Conservation (phyloP, 208 protist genomes). For the Leishmania tarentolae region DNA sequence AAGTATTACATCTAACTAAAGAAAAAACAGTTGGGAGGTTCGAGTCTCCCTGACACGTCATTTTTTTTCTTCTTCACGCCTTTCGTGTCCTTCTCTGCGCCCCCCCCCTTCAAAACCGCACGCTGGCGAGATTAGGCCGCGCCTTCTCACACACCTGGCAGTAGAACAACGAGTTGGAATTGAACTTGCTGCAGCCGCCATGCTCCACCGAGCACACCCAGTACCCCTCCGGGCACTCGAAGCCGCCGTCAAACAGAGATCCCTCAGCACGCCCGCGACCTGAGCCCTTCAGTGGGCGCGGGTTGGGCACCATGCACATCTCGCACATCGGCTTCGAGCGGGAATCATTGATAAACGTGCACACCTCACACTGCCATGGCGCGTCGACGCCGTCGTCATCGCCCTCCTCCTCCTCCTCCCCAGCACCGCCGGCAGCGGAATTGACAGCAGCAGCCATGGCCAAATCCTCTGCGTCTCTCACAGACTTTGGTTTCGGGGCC, state of each 20-base stretch:
- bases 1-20: background rate
- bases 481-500: constrained; percentile 29
- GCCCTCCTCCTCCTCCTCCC: constrained; percentile 17
- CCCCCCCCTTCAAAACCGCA: constrained; percentile 54
- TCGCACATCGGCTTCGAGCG: constrained; percentile 39
- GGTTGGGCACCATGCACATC: constrained; percentile 59
- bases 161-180: constrained; percentile 80
- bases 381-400: constrained; percentile 42
- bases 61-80: background rate
- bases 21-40: background rate
- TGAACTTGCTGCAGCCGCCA: constrained; percentile 89
- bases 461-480: constrained; percentile 18
- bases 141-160: constrained; percentile 85
- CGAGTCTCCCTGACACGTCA: background rate
- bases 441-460: constrained; percentile 1
- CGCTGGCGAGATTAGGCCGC: constrained; percentile 63
- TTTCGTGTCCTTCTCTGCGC: background rate
- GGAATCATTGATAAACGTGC: constrained; percentile 68
- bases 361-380: constrained; percentile 57
- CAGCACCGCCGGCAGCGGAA: background rate
- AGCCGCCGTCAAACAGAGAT: constrained; percentile 16
- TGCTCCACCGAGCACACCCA: constrained; percentile 85
- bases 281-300: constrained; percentile 29
- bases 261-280: background rate
- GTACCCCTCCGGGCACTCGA: constrained; percentile 73